phyloP scores from a whole-genome alignment of 805 yeast genomes.

The Candida fluviatilis region DNA sequence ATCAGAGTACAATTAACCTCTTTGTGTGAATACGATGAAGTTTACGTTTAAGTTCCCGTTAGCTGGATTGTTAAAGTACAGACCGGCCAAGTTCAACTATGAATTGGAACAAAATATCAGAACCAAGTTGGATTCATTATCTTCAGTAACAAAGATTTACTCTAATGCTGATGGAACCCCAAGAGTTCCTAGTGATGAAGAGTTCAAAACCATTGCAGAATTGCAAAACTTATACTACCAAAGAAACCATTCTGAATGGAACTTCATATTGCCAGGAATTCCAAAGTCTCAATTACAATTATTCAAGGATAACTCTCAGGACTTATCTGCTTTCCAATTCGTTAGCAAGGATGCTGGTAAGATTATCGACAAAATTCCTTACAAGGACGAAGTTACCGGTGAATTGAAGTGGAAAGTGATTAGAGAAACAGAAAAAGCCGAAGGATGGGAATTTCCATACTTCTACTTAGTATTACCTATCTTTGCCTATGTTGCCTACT shows the following conservation, averaged over 20 bases:
- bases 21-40: conserved; percentile 23
- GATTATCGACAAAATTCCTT: conserved; percentile 80
- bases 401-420: conserved; percentile 75
- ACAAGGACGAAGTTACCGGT: conserved; percentile 73
- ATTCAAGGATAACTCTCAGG: conserved; percentile 57
- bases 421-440: conserved; percentile 65
- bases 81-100: conserved; percentile 39
- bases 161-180: conserved; percentile 74
- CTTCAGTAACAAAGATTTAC: conserved; percentile 62
- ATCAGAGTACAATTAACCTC: not conserved
- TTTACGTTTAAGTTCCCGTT: conserved; percentile 40
- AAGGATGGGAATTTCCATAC: conserved; percentile 81
- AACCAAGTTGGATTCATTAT: conserved; percentile 54
- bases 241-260: conserved; percentile 52
- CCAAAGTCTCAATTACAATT: conserved; percentile 51
- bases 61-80: conserved; percentile 33
- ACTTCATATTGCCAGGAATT: conserved; percentile 43
- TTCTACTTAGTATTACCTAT: conserved; percentile 73
- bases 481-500: conserved; percentile 51
- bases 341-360: conserved; percentile 48
- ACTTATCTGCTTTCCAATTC: conserved; percentile 52
- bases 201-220: conserved; percentile 68
- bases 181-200: conserved; percentile 64
- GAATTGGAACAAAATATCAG: conserved; percentile 61
- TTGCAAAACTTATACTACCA: conserved; percentile 57